phyloP scores from a whole-genome alignment of 169 alveolate species.

The Plasmodium vivax region DNA sequence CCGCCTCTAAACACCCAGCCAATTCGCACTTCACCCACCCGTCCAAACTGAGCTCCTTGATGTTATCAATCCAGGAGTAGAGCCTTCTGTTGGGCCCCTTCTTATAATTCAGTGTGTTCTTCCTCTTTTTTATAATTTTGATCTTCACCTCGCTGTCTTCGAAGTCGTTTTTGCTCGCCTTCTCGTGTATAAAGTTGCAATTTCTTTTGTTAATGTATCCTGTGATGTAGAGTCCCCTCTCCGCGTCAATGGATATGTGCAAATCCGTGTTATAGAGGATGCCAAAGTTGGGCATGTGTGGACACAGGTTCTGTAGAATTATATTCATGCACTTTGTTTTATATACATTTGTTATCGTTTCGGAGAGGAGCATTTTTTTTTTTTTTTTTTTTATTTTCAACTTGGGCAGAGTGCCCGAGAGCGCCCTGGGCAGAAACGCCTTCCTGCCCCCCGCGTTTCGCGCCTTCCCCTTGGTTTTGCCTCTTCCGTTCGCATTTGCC shows the following conservation, averaged over 20 bases:
- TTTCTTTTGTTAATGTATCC: constrained; percentile 80
- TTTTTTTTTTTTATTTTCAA: constrained; percentile 46
- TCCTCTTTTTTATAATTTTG: constrained; percentile 60
- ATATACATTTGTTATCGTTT: constrained; percentile 62
- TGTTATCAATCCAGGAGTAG: constrained; percentile 58
- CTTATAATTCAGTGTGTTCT: constrained; percentile 65
- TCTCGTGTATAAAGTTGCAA: constrained; percentile 28
- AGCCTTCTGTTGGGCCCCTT: constrained; percentile 26
- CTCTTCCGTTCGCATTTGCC: background rate
- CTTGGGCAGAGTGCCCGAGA: constrained; percentile 66
- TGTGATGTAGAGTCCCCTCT: constrained; percentile 80
- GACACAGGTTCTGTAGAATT: constrained; percentile 80
- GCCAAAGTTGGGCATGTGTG: constrained; percentile 88
- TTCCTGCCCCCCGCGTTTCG: background rate
- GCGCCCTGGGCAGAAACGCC: constrained; percentile 37
- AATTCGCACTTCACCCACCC: constrained; percentile 85
- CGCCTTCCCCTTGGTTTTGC: constrained; percentile 14
- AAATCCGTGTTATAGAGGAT: constrained; percentile 82
- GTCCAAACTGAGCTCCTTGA: constrained; percentile 61
- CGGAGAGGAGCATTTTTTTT: constrained; percentile 37
- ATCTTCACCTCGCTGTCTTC: constrained; percentile 74
- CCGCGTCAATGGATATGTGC: constrained; percentile 86
- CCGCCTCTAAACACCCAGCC: constrained; percentile 83
- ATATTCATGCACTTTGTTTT: constrained; percentile 77
- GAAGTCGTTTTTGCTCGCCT: constrained; percentile 53